A percentile compares a stretch with the other conserved stretches of the same genome.
These are phyloP conservation scores for Sphagnum tenellum DNA, from an alignment of 225 moss, liverwort and hornwort genomes.

Conservation along the genomic window DNA sequence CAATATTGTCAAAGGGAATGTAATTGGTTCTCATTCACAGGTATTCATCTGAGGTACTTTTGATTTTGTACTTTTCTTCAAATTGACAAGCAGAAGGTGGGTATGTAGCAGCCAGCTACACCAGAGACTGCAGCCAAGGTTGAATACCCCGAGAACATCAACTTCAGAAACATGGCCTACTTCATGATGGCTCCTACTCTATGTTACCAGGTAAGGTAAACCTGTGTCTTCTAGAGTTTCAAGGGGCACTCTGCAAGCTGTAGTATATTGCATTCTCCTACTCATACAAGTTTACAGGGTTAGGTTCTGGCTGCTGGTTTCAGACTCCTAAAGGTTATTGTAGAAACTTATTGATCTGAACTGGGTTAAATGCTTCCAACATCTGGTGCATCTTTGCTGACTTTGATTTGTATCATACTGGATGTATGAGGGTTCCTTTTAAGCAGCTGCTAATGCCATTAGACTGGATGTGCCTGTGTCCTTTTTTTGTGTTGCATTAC, in stretches of 20 bases:
- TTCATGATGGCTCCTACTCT: constrained; percentile 91
- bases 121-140: constrained; percentile 30
- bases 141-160: constrained; percentile 76
- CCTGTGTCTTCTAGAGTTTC: not conserved
- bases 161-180: constrained; percentile 52
- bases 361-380: no score
- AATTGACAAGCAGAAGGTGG: not conserved
- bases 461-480: no score
- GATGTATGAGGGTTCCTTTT: not conserved
- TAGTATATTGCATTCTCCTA: not conserved
- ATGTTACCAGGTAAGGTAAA: constrained; percentile 69
- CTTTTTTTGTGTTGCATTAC: no score
- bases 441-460: no score
- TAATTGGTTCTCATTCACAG: no score
- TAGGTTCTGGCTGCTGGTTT: no score
- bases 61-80: not conserved
- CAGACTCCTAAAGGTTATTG: not conserved
- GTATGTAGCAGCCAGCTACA: constrained; percentile 38
- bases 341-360: not conserved
- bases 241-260: no score
- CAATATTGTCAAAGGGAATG: no score
- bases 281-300: no score
- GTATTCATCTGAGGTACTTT: not conserved
- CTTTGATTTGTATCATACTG: not conserved
- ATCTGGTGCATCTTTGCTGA: no score